Base-by-base conservation (phyloP, 495 filamentous ascomycete genomes). In the Amniculicola lignicola region DNA sequence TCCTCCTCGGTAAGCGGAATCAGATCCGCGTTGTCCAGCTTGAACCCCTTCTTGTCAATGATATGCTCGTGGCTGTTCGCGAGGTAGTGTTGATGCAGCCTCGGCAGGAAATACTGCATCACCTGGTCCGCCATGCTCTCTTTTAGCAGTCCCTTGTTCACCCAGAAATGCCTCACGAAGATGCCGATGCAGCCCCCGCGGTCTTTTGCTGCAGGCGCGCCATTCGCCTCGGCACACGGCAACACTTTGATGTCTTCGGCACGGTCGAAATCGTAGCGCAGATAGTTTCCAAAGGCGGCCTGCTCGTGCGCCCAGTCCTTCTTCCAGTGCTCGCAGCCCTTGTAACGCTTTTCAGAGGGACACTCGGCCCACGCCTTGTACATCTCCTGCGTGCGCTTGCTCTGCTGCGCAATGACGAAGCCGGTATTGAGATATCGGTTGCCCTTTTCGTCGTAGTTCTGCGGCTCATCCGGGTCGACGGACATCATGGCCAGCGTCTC, bases 401-500 rank as follows among this genome's bases (percentile, higher is more conserved):
- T 70, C 51, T 66, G 63, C 46, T 73, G 72, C 0, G 67, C 67
- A 24, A 75, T 67, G 28, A 74, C 62, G 45, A 74, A 73, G 19
- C 73, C 73, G 3, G 68, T 75, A 45, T 74, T 75, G 21, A 74
- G 62, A 37, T 67, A 57, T 5, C 55, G 57, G 14, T 68, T 61
- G 19, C 67, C 67, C 33, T 57, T 53, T 27, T 42, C 54, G 53
- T 73, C 70, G 36, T 62, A 59, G 54, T 69, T 72, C 24, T 61
- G 57, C 25, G 57, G 46, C 33, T 61, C 57, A 37, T 61, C 57
- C 3, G 62, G 62, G 45, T 65, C 62, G 45, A 65, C 57, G 37
- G 77, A 70, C 69, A 79, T 69, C 47, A 76, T 72, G 37, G 76
- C 63, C 11, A 76, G 65, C 18, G 69, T 75, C 7, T 72, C 59